Base-by-base conservation (phyloP, 75 land plant genomes). In the Cryptomeria japonica region DNA sequence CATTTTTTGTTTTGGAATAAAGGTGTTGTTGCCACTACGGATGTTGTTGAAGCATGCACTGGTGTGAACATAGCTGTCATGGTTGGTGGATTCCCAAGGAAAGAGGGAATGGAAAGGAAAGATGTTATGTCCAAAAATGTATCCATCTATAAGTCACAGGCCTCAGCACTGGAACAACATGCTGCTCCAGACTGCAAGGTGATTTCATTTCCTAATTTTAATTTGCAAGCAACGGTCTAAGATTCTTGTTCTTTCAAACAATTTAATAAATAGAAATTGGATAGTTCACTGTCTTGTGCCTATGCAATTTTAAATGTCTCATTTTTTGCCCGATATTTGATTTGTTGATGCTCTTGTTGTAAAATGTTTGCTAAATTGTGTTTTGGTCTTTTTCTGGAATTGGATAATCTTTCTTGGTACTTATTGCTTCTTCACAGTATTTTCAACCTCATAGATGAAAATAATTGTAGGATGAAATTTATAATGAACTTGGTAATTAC, bases 51-150 rank as follows among this genome's bases (percentile, higher is more conserved):
- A 88, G 99, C 97, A 25, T 97, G 99, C 92, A 96, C 89, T 88
- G 99, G 94, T 73, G 99, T 98, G 55, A 96, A 96, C 87, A 88
- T 98, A 87, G 99, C 99, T 31, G 91, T 98, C 76, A 97, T 98
- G 99, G 95, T 97, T 84, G 99, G 99, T 86, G 99, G 99, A 9
- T 97, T 98, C 87, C 99, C 99, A 32, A 91, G 99, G 88, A 97
- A 97, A 85, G 99, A 97, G 86, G 98, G 99, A 6, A 97, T 98
- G 99, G 99, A 98, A 82, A 97, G 99, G 46, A 98, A 96, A 91
- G 99, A 97, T 90, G 98, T 98, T 64, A 97, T 98, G 97, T 91
- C 99, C 25, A 97, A 95, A 88, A 98, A 98, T 88, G 99, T 98
- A 1, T 97, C 99, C 64, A 98, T 98, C 86, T 98, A 98, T 93